phyloP scores from a whole-genome alignment of 306 rosid species.

The Crotalaria pallida region DNA sequence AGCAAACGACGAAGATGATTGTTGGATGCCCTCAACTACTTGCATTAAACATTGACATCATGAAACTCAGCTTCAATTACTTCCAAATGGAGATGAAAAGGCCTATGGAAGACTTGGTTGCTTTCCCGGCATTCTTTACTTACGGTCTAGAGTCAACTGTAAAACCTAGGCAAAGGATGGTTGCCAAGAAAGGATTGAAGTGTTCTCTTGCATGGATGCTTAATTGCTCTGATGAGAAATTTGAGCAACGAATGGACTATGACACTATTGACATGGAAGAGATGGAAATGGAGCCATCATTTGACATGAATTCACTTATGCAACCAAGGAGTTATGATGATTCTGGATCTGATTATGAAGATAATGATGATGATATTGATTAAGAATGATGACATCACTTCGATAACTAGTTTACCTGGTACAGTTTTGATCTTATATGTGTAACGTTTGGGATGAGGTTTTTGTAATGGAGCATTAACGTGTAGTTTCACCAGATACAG shows the following conservation, averaged over 20 bases:
- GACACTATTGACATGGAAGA: constrained; percentile 93
- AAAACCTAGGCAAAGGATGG: constrained; percentile 71
- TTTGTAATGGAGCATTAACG: no score
- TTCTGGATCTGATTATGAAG: constrained; percentile 67
- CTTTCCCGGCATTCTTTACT: constrained; percentile 85
- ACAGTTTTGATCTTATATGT: constrained; percentile 20
- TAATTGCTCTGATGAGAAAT: constrained; percentile 83
- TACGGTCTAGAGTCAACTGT: constrained; percentile 82
- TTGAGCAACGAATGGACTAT: constrained; percentile 76
- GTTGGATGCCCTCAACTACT: constrained; percentile 87
- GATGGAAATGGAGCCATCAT: constrained; percentile 68
- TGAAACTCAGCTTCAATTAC: constrained; percentile 67
- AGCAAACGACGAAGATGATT: constrained; percentile 57
- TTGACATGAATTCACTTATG: constrained; percentile 67
- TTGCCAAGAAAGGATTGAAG: constrained; percentile 56
- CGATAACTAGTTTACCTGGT: constrained; percentile 9
- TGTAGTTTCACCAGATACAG: no score
- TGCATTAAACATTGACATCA: constrained; percentile 83
- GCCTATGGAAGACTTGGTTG: constrained; percentile 76
- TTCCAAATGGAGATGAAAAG: constrained; percentile 66
- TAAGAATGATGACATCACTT: constrained; percentile 26
- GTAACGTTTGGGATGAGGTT: no score
- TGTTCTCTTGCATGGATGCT: constrained; percentile 96
- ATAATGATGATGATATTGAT: constrained; percentile 49
- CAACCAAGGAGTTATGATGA: constrained; percentile 63